These are phyloP conservation scores for Pythium biforme DNA, from an alignment of 352 stramenopile genomes.

Conservation along the genomic window DNA sequence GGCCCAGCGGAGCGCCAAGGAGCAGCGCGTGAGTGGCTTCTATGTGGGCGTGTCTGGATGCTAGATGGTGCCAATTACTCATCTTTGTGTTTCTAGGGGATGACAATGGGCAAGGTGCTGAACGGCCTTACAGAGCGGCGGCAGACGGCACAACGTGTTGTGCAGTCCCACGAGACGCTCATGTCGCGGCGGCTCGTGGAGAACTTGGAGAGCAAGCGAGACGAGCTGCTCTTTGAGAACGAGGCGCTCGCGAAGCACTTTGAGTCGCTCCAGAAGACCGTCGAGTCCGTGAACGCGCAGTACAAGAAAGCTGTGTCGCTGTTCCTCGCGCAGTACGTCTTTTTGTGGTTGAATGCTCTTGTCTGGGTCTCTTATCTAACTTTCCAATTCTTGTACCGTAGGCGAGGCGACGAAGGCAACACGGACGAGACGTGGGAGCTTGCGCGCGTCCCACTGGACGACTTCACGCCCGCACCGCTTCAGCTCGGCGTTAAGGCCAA, in stretches of 20 bases:
- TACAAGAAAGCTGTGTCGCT: slow-evolving; percentile 74
- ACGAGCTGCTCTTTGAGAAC: slow-evolving; percentile 65
- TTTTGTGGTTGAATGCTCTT: too few species aligned
- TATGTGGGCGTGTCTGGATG: background rate
- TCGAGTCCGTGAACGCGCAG: slow-evolving; percentile 63
- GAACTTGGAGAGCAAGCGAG: slow-evolving; percentile 60
- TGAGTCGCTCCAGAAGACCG: slow-evolving; percentile 48
- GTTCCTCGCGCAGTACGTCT: slow-evolving; percentile 68
- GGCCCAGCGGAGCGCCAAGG: slow-evolving; percentile 46
- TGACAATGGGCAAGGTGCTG: slow-evolving; percentile 42
- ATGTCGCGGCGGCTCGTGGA: slow-evolving; percentile 61
- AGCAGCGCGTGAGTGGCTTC: slow-evolving; percentile 39
- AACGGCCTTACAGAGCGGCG: slow-evolving; percentile 42
- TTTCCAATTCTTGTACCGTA: background rate
- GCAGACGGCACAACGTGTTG: slow-evolving; percentile 26
- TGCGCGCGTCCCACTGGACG: slow-evolving; percentile 53
- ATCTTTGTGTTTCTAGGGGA: slow-evolving; percentile 31
- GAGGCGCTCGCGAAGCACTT: slow-evolving; percentile 58
- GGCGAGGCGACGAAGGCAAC: slow-evolving; percentile 30
- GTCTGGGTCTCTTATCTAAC: too few species aligned
- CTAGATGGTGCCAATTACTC: background rate
- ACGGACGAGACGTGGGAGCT: slow-evolving; percentile 51
- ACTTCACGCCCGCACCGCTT: slow-evolving; percentile 64
- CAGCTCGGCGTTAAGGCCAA: slow-evolving; percentile 63
- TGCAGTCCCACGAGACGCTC: slow-evolving; percentile 55